Evolutionary conservation across 2,329 filamentous ascomycete genomes (phyloP).

Genomic region (Fusarium armeniacum): DNA sequence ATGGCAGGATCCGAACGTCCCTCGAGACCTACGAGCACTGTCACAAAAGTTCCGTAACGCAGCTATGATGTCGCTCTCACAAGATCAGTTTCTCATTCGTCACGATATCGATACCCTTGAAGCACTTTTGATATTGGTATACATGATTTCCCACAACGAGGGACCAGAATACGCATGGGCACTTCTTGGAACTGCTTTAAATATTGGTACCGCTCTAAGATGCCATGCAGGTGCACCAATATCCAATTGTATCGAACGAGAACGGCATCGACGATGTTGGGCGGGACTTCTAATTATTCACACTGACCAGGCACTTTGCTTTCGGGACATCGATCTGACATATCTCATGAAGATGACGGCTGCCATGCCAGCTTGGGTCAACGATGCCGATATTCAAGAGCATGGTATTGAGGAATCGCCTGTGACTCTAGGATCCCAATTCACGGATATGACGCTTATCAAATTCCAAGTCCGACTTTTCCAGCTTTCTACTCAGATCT

Average conservation of each 20-base stretch:
- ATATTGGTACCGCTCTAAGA: slow-evolving; percentile 4
- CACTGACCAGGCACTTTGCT: slow-evolving; percentile 13
- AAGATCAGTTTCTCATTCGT: slow-evolving; percentile 7
- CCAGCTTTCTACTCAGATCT: neutral
- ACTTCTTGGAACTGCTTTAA: slow-evolving; percentile 14
- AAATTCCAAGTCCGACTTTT: slow-evolving; percentile 17
- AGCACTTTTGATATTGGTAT: slow-evolving; percentile 14
- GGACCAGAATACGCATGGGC: slow-evolving; percentile 23
- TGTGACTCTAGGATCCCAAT: neutral
- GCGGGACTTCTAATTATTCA: slow-evolving; percentile 8
- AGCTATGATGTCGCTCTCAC: slow-evolving; percentile 11
- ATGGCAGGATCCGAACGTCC: slow-evolving; percentile 8
- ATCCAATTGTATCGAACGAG: slow-evolving; percentile 1
- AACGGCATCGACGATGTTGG: slow-evolving; percentile 7
- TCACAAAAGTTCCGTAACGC: slow-evolving; percentile 12
- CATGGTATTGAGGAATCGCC: neutral
- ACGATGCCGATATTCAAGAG: slow-evolving; percentile 8
- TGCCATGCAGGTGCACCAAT: neutral
- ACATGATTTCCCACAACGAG: slow-evolving; percentile 21
- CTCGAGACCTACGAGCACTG: rapidly evolving
- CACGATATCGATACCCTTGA: slow-evolving; percentile 7
- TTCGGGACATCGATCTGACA: slow-evolving; percentile 15
- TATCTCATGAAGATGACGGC: slow-evolving; percentile 28
- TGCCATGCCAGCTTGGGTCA: slow-evolving; percentile 11
- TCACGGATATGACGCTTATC: neutral